Percentiles rank a stretch among this genome's conserved stretches.
Conservation (phyloP, 2,329 filamentous ascomycete species). For the Scedosporium dehoogii region DNA sequence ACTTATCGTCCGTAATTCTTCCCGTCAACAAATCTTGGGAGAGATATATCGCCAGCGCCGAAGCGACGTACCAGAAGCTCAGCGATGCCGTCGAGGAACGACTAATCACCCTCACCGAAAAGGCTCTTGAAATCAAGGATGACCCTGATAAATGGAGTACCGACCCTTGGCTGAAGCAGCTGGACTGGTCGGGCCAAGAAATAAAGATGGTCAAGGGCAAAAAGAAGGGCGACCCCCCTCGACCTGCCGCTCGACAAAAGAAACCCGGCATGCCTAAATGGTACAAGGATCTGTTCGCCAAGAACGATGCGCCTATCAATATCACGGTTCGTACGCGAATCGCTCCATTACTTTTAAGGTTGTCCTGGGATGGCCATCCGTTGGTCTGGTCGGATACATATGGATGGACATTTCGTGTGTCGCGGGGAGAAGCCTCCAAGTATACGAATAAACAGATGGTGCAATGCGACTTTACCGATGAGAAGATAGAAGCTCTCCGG, state of each 20-base stretch:
- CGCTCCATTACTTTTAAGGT: constrained; percentile 70
- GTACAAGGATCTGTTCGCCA: constrained; percentile 85
- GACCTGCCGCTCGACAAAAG: constrained; percentile 77
- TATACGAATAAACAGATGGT: constrained; percentile 65
- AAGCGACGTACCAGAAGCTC: constrained; percentile 71
- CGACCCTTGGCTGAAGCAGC: constrained; percentile 85
- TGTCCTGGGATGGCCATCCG: constrained; percentile 84
- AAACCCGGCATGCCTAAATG: constrained; percentile 89
- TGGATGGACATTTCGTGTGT: constrained; percentile 86
- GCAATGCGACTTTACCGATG: constrained; percentile 66
- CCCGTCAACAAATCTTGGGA: constrained; percentile 87
- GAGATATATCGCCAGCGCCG: constrained; percentile 71
- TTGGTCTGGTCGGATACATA: constrained; percentile 87
- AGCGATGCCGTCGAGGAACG: constrained; percentile 70
- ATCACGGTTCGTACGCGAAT: constrained; percentile 81
- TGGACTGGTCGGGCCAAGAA: constrained; percentile 94
- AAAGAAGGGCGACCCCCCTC: constrained; percentile 70
- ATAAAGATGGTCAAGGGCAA: constrained; percentile 86
- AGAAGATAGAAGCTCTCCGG: constrained; percentile 53
- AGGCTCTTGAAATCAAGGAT: constrained; percentile 65
- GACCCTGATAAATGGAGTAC: constrained; percentile 58
- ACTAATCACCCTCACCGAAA: constrained; percentile 62
- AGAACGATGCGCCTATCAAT: constrained; percentile 56
- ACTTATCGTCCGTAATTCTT: constrained; percentile 87
- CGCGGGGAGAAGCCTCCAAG: constrained; percentile 45